Evolutionary conservation across 768 basidiomycete species (phyloP), one percentile per base, ranked within the genome.

Genomic region (Filobasidium floriforme): DNA sequence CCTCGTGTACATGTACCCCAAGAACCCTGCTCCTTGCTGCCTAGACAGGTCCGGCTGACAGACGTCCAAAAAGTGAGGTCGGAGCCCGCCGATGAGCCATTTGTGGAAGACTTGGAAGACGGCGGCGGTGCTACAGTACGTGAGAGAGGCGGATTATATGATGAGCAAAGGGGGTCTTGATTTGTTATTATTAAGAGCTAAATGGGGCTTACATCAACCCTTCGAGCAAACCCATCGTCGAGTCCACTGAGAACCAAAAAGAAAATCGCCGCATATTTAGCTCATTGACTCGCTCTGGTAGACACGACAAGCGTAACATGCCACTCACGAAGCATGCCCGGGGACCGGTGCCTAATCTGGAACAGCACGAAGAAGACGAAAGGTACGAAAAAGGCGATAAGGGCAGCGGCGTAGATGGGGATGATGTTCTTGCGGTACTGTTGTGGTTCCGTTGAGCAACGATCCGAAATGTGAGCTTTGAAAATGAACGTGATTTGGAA

Each of bases 311-410:
- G n/a, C n/a, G n/a, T n/a, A n/a, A n/a, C n/a, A n/a, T 22, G 24
- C 7, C 12, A 26, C 54, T 57, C 54, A 57, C 54, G 15, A 4
- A 57, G 24, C 63, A 65, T 65, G 28, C 57, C 63, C 22, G 63
- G 63, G 15, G 28, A 51, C 51, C 82, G 75, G 49, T 82, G 75
- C 6, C 84, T 79, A 51, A 82, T 80, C 72, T 86, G 85, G 73
- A 84, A 84, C n/a, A 86, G 57, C 60, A 76, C 77, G 74, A 85
- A 81, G 74, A 84, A 83, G 70, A 84, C 76, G 75, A 85, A 84
- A 0, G 85, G 85, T 0, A 80, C 80, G 63, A 85, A 75, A 74
- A 84, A 84, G 0, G 83, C 82, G 62, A 86, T 80, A 44, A 85
- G 77, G 0, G 83, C 83, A 5, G 83, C 83, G 0, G 80, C 77